Evolutionary conservation across 345 rosid genomes (phyloP).

Genomic region (Eucalyptus urophylla): DNA sequence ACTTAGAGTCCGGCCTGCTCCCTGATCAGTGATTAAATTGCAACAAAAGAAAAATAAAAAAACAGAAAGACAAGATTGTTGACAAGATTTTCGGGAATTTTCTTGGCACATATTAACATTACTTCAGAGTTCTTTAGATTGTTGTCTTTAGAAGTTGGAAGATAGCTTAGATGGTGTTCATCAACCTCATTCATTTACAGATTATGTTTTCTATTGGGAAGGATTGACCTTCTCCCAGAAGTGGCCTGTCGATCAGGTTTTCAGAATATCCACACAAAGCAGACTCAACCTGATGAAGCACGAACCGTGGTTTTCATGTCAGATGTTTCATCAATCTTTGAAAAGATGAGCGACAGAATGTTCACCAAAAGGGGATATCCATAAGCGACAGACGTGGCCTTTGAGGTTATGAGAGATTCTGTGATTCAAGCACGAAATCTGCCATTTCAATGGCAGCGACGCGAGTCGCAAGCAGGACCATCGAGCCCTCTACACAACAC

Average conservation of each 20-base stretch:
- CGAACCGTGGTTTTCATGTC: neutral
- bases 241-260: neutral
- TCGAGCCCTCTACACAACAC: neutral
- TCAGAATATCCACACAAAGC: neutral
- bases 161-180: neutral
- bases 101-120: neutral
- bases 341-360: neutral
- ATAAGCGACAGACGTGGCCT: neutral
- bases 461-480: neutral
- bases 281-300: neutral
- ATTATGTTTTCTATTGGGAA: neutral
- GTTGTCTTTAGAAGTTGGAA: neutral
- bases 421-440: neutral
- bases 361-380: neutral
- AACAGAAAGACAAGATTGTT: neutral
- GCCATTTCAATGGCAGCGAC: neutral
- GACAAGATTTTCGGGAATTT: neutral
- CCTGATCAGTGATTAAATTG: neutral
- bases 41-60: neutral
- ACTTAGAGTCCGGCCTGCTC: conserved; percentile 40
- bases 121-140: neutral
- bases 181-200: neutral
- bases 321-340: neutral
- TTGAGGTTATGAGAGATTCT: neutral
- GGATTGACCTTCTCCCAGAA: neutral